phyloP scores from a whole-genome alignment of 2,329 filamentous ascomycete species.

The Blastomyces gilchristii region DNA sequence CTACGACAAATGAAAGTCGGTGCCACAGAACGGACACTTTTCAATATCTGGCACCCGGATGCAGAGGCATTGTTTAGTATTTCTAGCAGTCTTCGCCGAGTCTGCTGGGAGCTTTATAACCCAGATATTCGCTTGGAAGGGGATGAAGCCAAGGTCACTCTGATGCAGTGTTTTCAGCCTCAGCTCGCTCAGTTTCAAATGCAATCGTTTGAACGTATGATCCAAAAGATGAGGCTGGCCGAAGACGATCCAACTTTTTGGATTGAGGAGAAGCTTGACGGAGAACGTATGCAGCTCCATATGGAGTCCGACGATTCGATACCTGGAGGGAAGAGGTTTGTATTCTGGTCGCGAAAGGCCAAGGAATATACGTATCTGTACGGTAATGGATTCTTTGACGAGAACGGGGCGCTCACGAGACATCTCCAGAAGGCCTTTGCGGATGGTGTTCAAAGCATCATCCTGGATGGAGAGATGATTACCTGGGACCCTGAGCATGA shows the following conservation, averaged over 20 bases:
- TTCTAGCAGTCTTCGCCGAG: constrained; percentile 76
- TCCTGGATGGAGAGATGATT: constrained; percentile 96
- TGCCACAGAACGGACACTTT: constrained; percentile 78
- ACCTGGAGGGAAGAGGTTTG: constrained; percentile 62
- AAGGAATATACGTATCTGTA: constrained; percentile 97
- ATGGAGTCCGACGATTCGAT: constrained; percentile 62
- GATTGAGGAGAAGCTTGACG: constrained; percentile 97
- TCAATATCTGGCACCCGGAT: constrained; percentile 73
- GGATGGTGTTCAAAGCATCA: constrained; percentile 68
- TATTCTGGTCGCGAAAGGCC: constrained; percentile 90
- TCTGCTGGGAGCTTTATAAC: constrained; percentile 88
- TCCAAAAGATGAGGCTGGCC: constrained; percentile 54
- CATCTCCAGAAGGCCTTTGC: constrained; percentile 70
- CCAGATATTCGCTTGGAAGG: constrained; percentile 61
- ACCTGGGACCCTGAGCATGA: constrained; percentile 87
- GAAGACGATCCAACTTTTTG: constrained; percentile 71
- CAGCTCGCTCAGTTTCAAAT: constrained; percentile 90
- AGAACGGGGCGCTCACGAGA: constrained; percentile 66
- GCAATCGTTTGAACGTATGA: constrained; percentile 69
- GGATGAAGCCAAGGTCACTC: constrained; percentile 60
- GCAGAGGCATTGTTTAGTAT: constrained; percentile 74
- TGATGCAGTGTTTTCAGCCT: constrained; percentile 96
- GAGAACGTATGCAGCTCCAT: constrained; percentile 94
- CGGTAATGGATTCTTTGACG: constrained; percentile 63
- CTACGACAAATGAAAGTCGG: constrained; percentile 65